Evolutionary conservation across 169 alveolate species (phyloP), one percentile per base, ranked within the genome.

Genomic region (Babesia bovis): DNA sequence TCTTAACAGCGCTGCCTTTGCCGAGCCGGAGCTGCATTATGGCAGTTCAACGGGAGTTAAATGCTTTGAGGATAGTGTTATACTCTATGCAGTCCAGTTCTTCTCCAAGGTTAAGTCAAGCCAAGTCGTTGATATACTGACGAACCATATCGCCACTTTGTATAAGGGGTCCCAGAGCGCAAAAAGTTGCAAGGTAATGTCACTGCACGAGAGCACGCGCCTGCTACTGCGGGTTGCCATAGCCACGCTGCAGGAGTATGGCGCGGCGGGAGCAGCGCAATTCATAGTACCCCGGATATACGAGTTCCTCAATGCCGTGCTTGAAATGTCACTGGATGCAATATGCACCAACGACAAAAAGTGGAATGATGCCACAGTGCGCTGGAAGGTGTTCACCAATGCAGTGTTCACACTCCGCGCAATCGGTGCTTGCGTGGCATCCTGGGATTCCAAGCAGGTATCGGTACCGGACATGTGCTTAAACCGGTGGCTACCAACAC

Each of bases 231-330:
- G 75, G 21, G 38, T 77, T 9, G 28, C 59, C n/a, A 25, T 59
- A 32, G 41, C 75, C 41, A 21, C 82, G 19, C 53, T 77, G 52
- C 4, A 21, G 38, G 81, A 77, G 42, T 77, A 67, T 40, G 85
- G 85, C 26, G 47, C 41, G 23, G 40, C 45, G 21, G 85, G 85
- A 10, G 73, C 74, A 15, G 58, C 85, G 19, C 66, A 77, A 28
- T 66, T 66, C 30, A 57, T 77, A 44, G 36, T 60, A 17, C 75
- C 85, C 2, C 70, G 85, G 6, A 66, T 77, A 10, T 77, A 66
- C 53, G 82, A 77, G 44, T 35, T 45, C 33, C 32, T 77, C 42
- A 63, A 68, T 23, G 21, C 70, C 21, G 52, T 77, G 47, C 58
- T 66, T 12, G 65, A 35, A 10, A 21, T 25, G 33, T 12, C 47